Conservation (phyloP, 1,139 yeast genomes). For the Diutina catenulata region DNA sequence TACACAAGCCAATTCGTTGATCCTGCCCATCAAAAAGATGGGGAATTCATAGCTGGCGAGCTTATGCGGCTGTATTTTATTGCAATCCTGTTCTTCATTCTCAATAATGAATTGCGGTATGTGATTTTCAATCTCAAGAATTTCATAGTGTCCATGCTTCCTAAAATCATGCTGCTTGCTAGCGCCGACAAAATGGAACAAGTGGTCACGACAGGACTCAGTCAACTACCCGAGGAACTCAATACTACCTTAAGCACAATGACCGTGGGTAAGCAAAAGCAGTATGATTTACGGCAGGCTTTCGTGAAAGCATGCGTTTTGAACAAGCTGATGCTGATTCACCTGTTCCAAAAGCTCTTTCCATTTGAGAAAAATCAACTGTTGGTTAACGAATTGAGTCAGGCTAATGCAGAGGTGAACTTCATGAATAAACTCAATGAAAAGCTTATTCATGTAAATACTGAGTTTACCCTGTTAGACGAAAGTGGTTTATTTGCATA, state of each 20-base stretch:
- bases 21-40: neutral
- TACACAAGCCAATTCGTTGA: neutral
- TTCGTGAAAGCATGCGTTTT: constrained; percentile 39
- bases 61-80: neutral
- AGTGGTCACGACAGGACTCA: neutral
- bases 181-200: neutral
- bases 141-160: neutral
- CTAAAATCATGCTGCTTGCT: neutral
- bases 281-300: constrained; percentile 30
- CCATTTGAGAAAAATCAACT: constrained; percentile 18
- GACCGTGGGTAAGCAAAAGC: neutral
- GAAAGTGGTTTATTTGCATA: constrained; percentile 39
- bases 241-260: neutral
- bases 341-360: constrained; percentile 32
- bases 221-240: too few species aligned
- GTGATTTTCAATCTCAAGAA: neutral
- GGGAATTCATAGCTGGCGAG: neutral
- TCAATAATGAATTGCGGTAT: neutral
- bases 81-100: neutral
- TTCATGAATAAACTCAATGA: constrained; percentile 14
- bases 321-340: constrained; percentile 25
- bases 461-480: constrained; percentile 44
- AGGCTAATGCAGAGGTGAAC: constrained; percentile 7
- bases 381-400: constrained; percentile 8
- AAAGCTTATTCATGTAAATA: constrained; percentile 31